Evolutionary conservation across 177 flowering plant species (phyloP), one percentile per base, ranked within the genome.

Genomic region (Vitis hybrid): DNA sequence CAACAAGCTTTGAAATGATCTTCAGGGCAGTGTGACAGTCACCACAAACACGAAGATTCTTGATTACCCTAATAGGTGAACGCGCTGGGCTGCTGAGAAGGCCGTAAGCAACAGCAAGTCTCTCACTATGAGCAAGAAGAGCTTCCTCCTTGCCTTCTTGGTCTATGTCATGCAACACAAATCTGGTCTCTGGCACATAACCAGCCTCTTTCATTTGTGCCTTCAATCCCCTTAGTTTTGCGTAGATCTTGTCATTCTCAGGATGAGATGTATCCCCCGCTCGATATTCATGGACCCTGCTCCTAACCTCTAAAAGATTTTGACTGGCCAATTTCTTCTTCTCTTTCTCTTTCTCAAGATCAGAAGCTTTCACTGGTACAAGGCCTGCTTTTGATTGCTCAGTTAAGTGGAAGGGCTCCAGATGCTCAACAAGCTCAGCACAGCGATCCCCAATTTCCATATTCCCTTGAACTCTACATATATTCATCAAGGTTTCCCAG

Each of bases 401-500:
- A 54, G 70, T 59, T 70, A 87, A 67, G 18, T 78, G 78, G 48
- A 86, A 58, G 13, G 90, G 84, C 45, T 85, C 88, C 12, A 81
- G 17, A 51, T 69, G 74, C 60, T 78, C 81, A 59, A 87, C 76
- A 67, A 83, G 66, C 76, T 80, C 85, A 52, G 84, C 86, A 74
- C 84, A 87, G 5, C 78, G 83, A 68, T 87, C 87, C 45, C 87
- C 88, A 18, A 85, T 84, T 72, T 82, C 88, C 32, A 51, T 6
- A 56, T 83, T 51, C 50, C 91, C 91, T 63, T 87, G 88, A 55
- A 87, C 65, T 58, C 91, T 76, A 19, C 80, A 80, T 3, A 78
- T 64, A 65, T 80, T 83, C 90, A 85, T 85, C 70, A 87, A 62
- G 8, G 80, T 77, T 63, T 85, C 87, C 83, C 84, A 87, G 34